phyloP scores from a whole-genome alignment of 2,329 filamentous ascomycete genomes.

The Trichoderma sp. region DNA sequence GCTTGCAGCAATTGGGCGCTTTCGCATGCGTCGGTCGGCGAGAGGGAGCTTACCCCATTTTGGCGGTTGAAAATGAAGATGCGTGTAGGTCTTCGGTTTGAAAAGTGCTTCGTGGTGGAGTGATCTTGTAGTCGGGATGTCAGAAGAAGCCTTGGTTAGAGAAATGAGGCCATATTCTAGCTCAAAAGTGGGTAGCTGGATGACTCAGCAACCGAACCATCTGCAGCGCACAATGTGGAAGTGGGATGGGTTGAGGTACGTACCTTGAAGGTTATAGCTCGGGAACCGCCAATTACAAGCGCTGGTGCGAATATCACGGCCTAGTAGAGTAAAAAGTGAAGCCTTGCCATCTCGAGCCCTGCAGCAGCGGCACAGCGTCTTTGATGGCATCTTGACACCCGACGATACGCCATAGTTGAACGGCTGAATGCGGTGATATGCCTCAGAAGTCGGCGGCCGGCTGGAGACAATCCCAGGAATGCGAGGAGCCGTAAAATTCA shows the following conservation, averaged over 20 bases:
- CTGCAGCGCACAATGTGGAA: background rate
- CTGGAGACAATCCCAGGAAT: conserved; percentile 31
- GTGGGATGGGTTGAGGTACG: background rate
- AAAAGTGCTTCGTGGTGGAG: conserved; percentile 28
- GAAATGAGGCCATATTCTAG: conserved; percentile 44
- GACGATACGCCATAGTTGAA: background rate
- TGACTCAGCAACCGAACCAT: conserved; percentile 39
- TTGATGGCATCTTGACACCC: background rate
- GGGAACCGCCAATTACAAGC: conserved; percentile 7
- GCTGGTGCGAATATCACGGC: background rate
- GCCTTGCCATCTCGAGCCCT: background rate
- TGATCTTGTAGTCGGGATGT: conserved; percentile 24
- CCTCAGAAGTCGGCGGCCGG: conserved; percentile 24
- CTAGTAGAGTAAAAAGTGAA: background rate
- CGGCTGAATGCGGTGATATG: conserved; percentile 29
- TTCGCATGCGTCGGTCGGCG: background rate
- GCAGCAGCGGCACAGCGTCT: background rate
- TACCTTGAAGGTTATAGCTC: background rate
- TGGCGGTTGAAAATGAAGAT: conserved; percentile 34
- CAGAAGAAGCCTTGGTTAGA: conserved; percentile 29
- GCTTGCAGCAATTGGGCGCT: background rate
- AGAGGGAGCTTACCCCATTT: conserved; percentile 43
- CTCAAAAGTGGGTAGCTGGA: conserved; percentile 29
- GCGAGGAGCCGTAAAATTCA: conserved; percentile 31
- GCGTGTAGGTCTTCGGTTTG: conserved; percentile 27